phyloP scores from a whole-genome alignment of 2,329 filamentous ascomycete species.

The Trichoderma simmonsii region DNA sequence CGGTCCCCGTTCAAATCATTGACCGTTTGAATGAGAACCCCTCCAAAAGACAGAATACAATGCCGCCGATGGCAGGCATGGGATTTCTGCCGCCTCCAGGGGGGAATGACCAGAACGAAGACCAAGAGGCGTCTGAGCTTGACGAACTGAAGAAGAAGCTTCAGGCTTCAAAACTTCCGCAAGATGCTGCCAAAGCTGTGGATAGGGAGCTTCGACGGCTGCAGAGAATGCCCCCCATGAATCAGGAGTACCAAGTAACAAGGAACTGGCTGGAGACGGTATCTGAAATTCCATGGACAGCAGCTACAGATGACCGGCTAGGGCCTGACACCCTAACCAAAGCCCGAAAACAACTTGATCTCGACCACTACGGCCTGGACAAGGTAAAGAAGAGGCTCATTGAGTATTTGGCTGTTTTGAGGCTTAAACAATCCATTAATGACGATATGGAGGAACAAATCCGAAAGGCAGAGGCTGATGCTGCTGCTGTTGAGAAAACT shows the following conservation, averaged over 20 bases:
- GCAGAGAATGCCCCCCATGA: constrained; percentile 92
- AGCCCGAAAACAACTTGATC: constrained; percentile 86
- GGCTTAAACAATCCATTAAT: constrained; percentile 89
- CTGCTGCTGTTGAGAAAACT: constrained; percentile 54
- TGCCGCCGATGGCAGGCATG: constrained; percentile 41
- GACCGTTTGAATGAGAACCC: constrained; percentile 48
- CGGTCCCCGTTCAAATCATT: constrained; percentile 60
- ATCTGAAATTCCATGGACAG: constrained; percentile 89
- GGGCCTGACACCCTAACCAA: constrained; percentile 73
- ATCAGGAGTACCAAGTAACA: constrained; percentile 93
- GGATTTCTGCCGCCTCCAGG: constrained; percentile 34
- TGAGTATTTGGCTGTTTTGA: constrained; percentile 93
- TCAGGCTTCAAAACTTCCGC: constrained; percentile 73
- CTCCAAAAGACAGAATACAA: constrained; percentile 30
- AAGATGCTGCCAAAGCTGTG: constrained; percentile 86
- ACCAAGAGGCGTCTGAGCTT: constrained; percentile 83
- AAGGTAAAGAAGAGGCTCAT: constrained; percentile 96
- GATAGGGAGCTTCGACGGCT: constrained; percentile 83
- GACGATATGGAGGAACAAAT: constrained; percentile 78
- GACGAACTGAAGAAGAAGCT: constrained; percentile 89
- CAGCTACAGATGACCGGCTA: constrained; percentile 79
- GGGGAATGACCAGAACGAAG: constrained; percentile 55
- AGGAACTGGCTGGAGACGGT: constrained; percentile 92
- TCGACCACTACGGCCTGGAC: constrained; percentile 94
- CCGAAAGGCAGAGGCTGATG: constrained; percentile 60